phyloP scores from a whole-genome alignment of 2,329 filamentous ascomycete genomes.

The Pseudogymnoascus sp. region DNA sequence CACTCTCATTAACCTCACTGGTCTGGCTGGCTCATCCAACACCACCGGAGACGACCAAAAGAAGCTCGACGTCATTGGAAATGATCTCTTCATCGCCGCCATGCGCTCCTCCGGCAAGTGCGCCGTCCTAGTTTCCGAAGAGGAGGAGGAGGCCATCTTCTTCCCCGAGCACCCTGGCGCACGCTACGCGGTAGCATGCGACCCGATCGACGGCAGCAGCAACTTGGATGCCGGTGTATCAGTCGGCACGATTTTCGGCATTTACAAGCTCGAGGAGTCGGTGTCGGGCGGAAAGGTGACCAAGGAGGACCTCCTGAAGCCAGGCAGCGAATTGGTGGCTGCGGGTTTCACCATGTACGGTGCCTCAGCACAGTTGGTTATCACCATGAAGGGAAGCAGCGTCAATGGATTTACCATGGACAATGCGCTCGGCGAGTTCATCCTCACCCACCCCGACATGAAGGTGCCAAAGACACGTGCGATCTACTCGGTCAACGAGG shows the following conservation, averaged over 20 bases:
- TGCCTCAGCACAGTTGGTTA: slow-evolving; percentile 88
- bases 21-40: slow-evolving; percentile 90
- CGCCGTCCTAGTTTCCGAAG: slow-evolving; percentile 89
- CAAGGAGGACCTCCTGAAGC: slow-evolving; percentile 78
- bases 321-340: slow-evolving; percentile 85
- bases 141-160: slow-evolving; percentile 86
- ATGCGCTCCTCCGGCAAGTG: slow-evolving; percentile 92
- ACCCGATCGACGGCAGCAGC: slow-evolving; percentile 95
- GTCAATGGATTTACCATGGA: slow-evolving; percentile 99
- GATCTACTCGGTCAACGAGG: slow-evolving; percentile 98
- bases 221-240: slow-evolving; percentile 97
- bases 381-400: slow-evolving; percentile 85
- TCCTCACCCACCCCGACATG: slow-evolving; percentile 95
- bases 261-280: slow-evolving; percentile 75
- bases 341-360: slow-evolving; percentile 99
- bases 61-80: slow-evolving; percentile 43
- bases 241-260: slow-evolving; percentile 92
- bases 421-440: slow-evolving; percentile 95
- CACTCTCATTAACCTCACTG: slow-evolving; percentile 89
- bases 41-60: slow-evolving; percentile 63
- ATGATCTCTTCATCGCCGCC: slow-evolving; percentile 91
- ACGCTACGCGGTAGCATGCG: slow-evolving; percentile 93
- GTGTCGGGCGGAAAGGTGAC: slow-evolving; percentile 52
- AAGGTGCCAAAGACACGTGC: slow-evolving; percentile 66
- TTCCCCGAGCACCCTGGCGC: slow-evolving; percentile 66